Base-by-base conservation (phyloP, 2,329 filamentous ascomycete genomes). In the Acephala macrosclerotiorum region DNA sequence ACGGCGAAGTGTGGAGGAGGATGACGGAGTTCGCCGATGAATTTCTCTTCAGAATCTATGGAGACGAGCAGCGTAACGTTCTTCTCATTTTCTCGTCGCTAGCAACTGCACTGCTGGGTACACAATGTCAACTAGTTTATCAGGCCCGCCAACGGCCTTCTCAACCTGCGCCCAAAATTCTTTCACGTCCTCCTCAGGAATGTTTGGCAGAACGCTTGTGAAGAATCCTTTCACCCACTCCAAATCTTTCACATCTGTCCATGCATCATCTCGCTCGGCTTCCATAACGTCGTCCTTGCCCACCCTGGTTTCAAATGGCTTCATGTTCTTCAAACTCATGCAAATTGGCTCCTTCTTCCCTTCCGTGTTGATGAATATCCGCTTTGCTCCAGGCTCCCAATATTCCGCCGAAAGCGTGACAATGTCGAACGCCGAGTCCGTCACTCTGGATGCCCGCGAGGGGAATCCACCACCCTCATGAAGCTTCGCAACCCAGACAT, bases 71-170 rank as follows among this genome's bases (percentile, higher is more conserved):
- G 12, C 18, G 12, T 16, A 42, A 14, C 29, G 7, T 3, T 14
- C 5, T 18, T 33, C 25, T 53, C 49, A 53, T n/a, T 53, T 53
- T 33, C 94, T 75, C 94, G 59, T 62, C 11, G 59, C 63, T 9
- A 62, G 26, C 40, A 65, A 16, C n/a, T 65, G 59, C n/a, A 65
- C 55, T 14, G 51, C 53, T 97, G 55, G 59, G 12, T 45, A 62
- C 2, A 25, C 53, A 40, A 64, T 40, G 22, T 55, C 29, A 20
- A 67, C 29, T 29, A 57, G 40, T 33, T 51, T 42, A 29, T 60
- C 59, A 29, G 11, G 25, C 12, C 38, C 49, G 18, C 58, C 58
- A 29, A 61, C 16, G 29, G 36, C 45, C 20, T 61, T 20, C 33
- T 60, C 57, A 38, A 61, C 57, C 25, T 42, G 16, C 20, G 33